Conservation (phyloP, 2,329 filamentous ascomycete genomes). For the Phaeophleospora eucalypticola region DNA sequence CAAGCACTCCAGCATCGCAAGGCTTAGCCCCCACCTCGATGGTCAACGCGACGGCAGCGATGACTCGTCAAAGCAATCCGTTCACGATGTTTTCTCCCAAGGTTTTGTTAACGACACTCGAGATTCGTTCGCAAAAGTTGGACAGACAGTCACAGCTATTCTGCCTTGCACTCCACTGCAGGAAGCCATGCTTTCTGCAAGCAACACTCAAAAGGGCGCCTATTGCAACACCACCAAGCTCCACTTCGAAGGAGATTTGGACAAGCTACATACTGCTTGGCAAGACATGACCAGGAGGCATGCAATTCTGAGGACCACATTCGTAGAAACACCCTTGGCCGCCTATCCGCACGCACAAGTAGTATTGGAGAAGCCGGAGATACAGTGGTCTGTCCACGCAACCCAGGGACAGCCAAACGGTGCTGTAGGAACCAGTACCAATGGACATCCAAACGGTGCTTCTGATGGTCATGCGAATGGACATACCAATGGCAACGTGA, state of each 20-base stretch:
- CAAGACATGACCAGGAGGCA: slow-evolving; percentile 59
- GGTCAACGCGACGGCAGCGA: too few species aligned
- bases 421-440: background rate
- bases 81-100: slow-evolving; percentile 1
- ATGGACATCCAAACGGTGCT: background rate
- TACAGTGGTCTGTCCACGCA: background rate
- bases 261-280: slow-evolving; percentile 59
- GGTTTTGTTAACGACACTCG: slow-evolving; percentile 11
- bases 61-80: too few species aligned
- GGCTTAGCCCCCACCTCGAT: slow-evolving; percentile 43
- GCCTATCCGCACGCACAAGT: slow-evolving; percentile 68
- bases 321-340: slow-evolving; percentile 60
- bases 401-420: background rate
- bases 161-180: slow-evolving; percentile 83
- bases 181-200: slow-evolving; percentile 74
- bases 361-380: slow-evolving; percentile 46
- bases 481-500: slow-evolving; percentile 21
- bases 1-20: slow-evolving; percentile 60
- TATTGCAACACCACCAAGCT: slow-evolving; percentile 74
- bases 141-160: slow-evolving; percentile 48
- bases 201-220: slow-evolving; percentile 42
- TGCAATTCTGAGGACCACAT: slow-evolving; percentile 73
- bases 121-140: slow-evolving; percentile 3
- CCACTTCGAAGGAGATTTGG: slow-evolving; percentile 50
- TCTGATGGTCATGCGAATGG: slow-evolving; percentile 41